phyloP scores from a whole-genome alignment of 257 asterid species.

The Solanum appendiculatum region DNA sequence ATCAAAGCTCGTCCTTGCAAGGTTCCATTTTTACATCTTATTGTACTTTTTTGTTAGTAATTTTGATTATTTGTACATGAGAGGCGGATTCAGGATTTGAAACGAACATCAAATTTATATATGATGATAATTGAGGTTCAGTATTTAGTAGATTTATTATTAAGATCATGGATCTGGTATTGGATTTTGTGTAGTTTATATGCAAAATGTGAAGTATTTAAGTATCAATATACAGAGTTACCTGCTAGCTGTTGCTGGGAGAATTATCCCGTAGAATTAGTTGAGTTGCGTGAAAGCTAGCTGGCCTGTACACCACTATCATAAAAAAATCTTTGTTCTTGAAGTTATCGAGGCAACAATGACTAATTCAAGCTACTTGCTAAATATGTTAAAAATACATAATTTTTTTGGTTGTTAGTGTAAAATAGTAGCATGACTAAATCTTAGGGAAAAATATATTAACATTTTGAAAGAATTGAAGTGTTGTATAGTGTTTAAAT shows the following conservation, averaged over 20 bases:
- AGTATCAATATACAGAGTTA: neutral
- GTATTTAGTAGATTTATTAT: neutral
- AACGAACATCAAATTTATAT: neutral
- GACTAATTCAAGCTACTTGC: neutral
- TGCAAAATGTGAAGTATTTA: neutral
- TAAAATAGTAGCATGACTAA: no score
- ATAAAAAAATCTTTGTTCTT: neutral
- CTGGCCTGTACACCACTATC: no score
- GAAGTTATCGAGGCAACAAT: neutral
- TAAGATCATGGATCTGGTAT: neutral
- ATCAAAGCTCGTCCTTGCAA: constrained; percentile 59
- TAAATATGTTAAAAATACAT: neutral
- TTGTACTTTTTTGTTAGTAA: neutral
- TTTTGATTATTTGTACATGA: neutral
- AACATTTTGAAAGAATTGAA: no score
- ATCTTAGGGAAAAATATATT: no score
- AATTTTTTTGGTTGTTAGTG: no score
- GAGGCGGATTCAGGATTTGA: neutral
- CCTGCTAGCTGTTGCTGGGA: no score
- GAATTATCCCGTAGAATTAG: no score
- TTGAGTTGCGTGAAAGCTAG: no score
- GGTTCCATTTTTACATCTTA: constrained; percentile 9
- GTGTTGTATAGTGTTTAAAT: no score
- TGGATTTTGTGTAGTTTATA: neutral
- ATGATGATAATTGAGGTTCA: neutral